Evolutionary conservation across 805 yeast genomes (phyloP).

Genomic region (Candida ipomoeae): DNA sequence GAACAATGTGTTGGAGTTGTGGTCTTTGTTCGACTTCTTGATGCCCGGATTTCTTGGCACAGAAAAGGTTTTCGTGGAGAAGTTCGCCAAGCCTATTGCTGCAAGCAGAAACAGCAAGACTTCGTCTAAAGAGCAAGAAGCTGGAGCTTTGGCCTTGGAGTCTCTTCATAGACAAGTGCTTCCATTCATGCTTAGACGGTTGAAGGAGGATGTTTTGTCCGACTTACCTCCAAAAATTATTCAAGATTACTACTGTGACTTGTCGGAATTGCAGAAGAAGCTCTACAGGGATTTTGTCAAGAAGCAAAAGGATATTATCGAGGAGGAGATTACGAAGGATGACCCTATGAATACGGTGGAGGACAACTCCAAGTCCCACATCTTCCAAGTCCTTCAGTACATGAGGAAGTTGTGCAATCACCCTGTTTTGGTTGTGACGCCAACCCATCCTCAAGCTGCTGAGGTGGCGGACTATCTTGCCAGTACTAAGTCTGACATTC

Average conservation of each 20-base stretch:
- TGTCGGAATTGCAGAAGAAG: slow-evolving; percentile 84
- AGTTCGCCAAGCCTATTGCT: slow-evolving; percentile 97
- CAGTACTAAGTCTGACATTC: slow-evolving; percentile 54
- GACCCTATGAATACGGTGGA: slow-evolving; percentile 32
- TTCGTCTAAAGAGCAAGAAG: slow-evolving; percentile 89
- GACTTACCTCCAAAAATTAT: slow-evolving; percentile 98
- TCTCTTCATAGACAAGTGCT: slow-evolving; percentile 94
- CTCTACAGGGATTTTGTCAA: slow-evolving; percentile 85
- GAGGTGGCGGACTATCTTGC: slow-evolving; percentile 63
- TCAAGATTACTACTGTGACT: slow-evolving; percentile 96
- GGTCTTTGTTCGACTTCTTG: slow-evolving; percentile 96
- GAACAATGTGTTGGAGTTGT: slow-evolving; percentile 90
- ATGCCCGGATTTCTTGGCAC: slow-evolving; percentile 99
- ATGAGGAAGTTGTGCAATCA: slow-evolving; percentile 97
- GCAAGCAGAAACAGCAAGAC: slow-evolving; percentile 87
- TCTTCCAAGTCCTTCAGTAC: slow-evolving; percentile 95
- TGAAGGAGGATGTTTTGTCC: slow-evolving; percentile 92
- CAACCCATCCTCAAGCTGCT: slow-evolving; percentile 74
- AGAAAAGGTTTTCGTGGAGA: slow-evolving; percentile 88
- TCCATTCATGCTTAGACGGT: slow-evolving; percentile 92
- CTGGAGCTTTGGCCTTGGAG: slow-evolving; percentile 93
- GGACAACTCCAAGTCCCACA: slow-evolving; percentile 71
- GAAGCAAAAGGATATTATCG: slow-evolving; percentile 72
- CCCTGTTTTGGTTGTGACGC: slow-evolving; percentile 83
- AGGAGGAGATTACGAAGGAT: slow-evolving; percentile 49